These are phyloP conservation scores for Myxozyma vanderwaltii DNA, from an alignment of 805 yeast genomes.

Conservation along the genomic window DNA sequence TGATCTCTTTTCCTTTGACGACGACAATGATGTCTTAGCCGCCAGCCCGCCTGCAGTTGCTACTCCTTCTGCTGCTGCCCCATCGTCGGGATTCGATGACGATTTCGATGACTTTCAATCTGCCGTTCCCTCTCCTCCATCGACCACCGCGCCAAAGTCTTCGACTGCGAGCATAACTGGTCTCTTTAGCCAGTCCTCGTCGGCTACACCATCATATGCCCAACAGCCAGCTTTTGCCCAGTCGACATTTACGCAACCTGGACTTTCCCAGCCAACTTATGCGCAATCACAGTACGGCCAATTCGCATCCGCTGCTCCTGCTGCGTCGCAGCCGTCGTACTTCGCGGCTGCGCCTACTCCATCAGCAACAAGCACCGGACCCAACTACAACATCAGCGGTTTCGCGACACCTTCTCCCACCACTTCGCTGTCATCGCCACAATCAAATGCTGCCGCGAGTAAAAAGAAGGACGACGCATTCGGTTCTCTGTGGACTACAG, in stretches of 20 bases:
- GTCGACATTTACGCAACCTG: conserved; percentile 6
- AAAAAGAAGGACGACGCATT: conserved; percentile 42
- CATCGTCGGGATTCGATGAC: conserved; percentile 37
- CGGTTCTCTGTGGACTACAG: conserved; percentile 46
- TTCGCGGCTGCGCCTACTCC: background rate
- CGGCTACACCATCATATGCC: background rate
- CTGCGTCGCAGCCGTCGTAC: background rate
- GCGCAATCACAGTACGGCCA: conserved; percentile 6
- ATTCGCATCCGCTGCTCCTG: conserved; percentile 3
- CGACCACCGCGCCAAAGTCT: conserved; percentile 21
- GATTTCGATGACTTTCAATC: conserved; percentile 62
- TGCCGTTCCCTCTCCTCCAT: conserved; percentile 43
- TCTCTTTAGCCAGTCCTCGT: conserved; percentile 1
- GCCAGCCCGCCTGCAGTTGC: conserved; percentile 8
- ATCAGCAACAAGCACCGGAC: background rate
- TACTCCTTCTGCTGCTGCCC: conserved; percentile 9
- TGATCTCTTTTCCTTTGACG: conserved; percentile 37
- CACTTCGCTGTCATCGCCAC: conserved; percentile 11
- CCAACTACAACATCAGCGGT: conserved; percentile 12
- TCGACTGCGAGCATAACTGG: conserved; percentile 9
- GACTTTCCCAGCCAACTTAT: conserved; percentile 4
- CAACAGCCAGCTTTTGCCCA: conserved; percentile 6
- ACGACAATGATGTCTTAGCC: conserved; percentile 2
- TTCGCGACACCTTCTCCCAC: background rate
- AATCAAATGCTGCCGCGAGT: conserved; percentile 26